Conservation (phyloP, 768 basidiomycete species). For the Leccinellum rugosiceps region DNA sequence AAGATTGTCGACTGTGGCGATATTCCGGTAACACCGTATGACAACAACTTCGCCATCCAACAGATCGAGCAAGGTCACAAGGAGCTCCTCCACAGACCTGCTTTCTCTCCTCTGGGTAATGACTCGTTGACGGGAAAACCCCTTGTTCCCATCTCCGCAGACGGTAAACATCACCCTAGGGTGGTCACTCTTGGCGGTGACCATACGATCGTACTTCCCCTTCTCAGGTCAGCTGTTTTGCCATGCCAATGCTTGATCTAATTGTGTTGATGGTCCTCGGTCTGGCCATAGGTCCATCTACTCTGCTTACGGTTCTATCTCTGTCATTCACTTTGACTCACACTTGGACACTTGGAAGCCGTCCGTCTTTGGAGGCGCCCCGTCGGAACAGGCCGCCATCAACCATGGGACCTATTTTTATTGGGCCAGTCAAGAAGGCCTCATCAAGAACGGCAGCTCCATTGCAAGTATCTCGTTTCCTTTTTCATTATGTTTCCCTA, state of each 20-base stretch:
- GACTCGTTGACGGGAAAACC: slow-evolving; percentile 57
- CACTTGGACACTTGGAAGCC: slow-evolving; percentile 83
- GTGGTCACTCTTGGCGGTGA: slow-evolving; percentile 86
- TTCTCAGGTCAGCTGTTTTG: slow-evolving; percentile 31
- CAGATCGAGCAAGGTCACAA: slow-evolving; percentile 77
- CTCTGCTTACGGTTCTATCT: slow-evolving; percentile 74
- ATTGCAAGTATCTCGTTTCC: slow-evolving; percentile 68
- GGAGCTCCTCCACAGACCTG: slow-evolving; percentile 58
- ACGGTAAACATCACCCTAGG: slow-evolving; percentile 75
- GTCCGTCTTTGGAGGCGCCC: slow-evolving; percentile 69
- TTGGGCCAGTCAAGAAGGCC: slow-evolving; percentile 80
- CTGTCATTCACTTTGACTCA: slow-evolving; percentile 85
- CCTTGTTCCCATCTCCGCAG: slow-evolving; percentile 56
- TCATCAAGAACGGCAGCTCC: slow-evolving; percentile 73
- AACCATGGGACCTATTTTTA: slow-evolving; percentile 93
- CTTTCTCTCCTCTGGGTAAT: slow-evolving; percentile 61
- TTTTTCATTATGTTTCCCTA: slow-evolving; percentile 7
- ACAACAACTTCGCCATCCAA: slow-evolving; percentile 67
- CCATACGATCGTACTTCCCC: slow-evolving; percentile 75
- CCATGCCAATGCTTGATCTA: neutral
- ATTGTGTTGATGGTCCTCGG: neutral
- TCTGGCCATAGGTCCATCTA: slow-evolving; percentile 57
- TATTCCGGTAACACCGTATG: slow-evolving; percentile 76
- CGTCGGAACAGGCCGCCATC: slow-evolving; percentile 67
- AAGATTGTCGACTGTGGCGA: slow-evolving; percentile 76